Conservation (phyloP, 768 basidiomycete species). For the Chalciporus piperatus region DNA sequence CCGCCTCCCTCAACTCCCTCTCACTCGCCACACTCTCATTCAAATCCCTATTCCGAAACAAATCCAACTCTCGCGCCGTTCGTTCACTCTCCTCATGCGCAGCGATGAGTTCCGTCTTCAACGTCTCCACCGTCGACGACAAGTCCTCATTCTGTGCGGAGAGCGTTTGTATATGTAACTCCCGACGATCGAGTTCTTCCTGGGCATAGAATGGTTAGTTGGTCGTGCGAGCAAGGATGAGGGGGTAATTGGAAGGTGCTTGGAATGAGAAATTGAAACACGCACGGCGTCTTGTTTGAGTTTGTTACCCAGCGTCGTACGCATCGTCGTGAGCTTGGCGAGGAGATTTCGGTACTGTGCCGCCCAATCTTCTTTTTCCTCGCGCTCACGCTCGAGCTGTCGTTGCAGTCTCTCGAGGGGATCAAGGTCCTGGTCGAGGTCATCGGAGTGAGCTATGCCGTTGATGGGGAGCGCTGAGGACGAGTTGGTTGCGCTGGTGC, state of each 20-base stretch:
- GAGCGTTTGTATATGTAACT: constrained; percentile 77
- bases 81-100: constrained; percentile 76
- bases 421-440: constrained; percentile 46
- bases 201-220: constrained; percentile 34
- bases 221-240: not conserved
- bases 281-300: constrained; percentile 93
- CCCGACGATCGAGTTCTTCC: constrained; percentile 97
- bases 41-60: constrained; percentile 59
- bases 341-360: constrained; percentile 84
- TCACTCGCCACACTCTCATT: constrained; percentile 73
- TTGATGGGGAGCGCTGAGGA: constrained; percentile 29
- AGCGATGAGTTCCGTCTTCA: constrained; percentile 74
- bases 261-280: constrained; percentile 15
- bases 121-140: constrained; percentile 64
- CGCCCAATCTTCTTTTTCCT: constrained; percentile 87
- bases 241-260: not conserved
- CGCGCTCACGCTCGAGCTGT: constrained; percentile 70
- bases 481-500: constrained; percentile 15
- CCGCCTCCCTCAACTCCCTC: constrained; percentile 74
- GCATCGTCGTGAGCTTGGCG: constrained; percentile 88
- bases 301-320: constrained; percentile 90
- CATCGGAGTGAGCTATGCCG: constrained; percentile 34
- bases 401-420: constrained; percentile 60
- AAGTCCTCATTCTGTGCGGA: constrained; percentile 78
- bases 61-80: constrained; percentile 65